Conservation (phyloP, 139 green algal genomes). For the Tetradesmus obliquus region DNA sequence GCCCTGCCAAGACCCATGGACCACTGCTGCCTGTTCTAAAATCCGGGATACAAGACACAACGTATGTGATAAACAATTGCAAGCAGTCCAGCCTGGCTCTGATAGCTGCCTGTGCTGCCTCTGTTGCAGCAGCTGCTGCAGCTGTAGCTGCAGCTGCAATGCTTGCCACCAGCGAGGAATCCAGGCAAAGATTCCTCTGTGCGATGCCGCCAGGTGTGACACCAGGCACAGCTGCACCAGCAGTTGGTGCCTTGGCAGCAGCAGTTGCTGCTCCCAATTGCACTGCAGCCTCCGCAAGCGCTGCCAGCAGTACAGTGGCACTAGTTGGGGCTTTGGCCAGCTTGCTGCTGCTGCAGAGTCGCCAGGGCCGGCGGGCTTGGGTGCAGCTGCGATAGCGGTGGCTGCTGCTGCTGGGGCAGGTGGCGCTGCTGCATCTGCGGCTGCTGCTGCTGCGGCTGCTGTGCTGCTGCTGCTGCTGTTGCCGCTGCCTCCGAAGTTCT, state of each 20-base stretch:
- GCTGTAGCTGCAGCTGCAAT: slow-evolving; percentile 1
- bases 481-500: neutral
- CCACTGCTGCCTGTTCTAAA: too few species aligned
- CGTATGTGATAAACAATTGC: too few species aligned
- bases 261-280: neutral
- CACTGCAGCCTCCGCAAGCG: neutral
- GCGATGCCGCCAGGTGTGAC: neutral
- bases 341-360: neutral
- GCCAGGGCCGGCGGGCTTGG: neutral
- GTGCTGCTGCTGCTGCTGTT: neutral
- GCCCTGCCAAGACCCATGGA: too few species aligned
- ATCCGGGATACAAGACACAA: too few species aligned
- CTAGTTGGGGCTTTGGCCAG: neutral
- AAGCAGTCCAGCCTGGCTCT: neutral
- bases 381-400: neutral
- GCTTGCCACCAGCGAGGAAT: neutral
- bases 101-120: neutral
- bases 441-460: too few species aligned
- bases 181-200: neutral
- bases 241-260: neutral
- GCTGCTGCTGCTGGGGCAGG: neutral
- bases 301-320: neutral
- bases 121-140: neutral
- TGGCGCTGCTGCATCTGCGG: neutral
- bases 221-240: neutral